These are phyloP conservation scores for Termitomyces sp. DNA, from an alignment of 768 basidiomycete genomes.

Conservation along the genomic window DNA sequence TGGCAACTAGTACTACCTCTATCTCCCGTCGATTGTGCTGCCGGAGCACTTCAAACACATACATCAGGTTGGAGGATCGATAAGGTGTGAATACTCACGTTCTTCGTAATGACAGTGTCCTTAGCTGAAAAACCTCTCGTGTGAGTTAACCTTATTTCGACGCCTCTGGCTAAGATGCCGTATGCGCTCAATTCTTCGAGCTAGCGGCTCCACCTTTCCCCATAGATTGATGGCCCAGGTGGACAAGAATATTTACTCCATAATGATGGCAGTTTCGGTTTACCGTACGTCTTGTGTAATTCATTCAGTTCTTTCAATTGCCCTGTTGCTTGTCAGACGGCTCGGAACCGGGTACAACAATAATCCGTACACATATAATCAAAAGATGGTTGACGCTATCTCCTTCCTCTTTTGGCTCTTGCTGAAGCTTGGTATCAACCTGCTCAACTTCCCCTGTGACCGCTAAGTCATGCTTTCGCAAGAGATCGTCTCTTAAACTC, in stretches of 20 bases:
- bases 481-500: background rate
- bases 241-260: conserved; percentile 50
- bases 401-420: background rate
- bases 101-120: background rate
- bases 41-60: conserved; percentile 43
- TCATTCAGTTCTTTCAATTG: no score
- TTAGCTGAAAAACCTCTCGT: background rate
- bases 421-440: conserved; percentile 39
- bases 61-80: conserved; percentile 51
- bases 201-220: background rate
- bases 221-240: conserved; percentile 45
- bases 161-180: conserved; percentile 22
- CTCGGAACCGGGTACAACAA: no score
- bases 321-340: no score
- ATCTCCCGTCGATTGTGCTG: conserved; percentile 52
- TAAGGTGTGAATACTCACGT: conserved; percentile 20
- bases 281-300: conserved; percentile 32
- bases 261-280: conserved; percentile 39
- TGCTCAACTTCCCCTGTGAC: conserved; percentile 29
- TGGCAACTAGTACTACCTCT: conserved; percentile 47
- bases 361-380: background rate
- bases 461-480: background rate
- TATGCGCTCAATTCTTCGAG: background rate
- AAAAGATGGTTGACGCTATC: background rate
- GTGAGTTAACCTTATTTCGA: background rate